Evolutionary conservation across 2,329 filamentous ascomycete genomes (phyloP).

Genomic region (Colletotrichum abscissum): DNA sequence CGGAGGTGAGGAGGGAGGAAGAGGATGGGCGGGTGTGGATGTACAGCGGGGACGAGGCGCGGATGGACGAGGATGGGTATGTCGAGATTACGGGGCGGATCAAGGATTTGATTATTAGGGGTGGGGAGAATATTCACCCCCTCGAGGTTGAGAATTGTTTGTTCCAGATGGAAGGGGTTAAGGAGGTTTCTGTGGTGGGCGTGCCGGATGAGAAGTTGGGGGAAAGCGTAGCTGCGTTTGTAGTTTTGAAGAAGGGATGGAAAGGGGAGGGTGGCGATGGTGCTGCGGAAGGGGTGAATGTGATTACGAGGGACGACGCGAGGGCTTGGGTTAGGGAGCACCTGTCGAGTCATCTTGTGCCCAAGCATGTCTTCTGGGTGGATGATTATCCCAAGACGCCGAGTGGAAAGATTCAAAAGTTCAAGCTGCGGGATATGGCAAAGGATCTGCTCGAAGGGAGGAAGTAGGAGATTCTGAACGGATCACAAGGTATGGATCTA

Average conservation of each 20-base stretch:
- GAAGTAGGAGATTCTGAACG: neutral
- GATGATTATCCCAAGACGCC: constrained; percentile 92
- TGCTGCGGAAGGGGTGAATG: constrained; percentile 35
- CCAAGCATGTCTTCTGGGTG: constrained; percentile 90
- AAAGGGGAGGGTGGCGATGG: constrained; percentile 34
- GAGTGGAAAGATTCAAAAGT: constrained; percentile 98
- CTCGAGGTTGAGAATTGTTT: constrained; percentile 92
- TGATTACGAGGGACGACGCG: constrained; percentile 68
- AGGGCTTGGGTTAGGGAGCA: constrained; percentile 77
- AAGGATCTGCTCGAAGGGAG: constrained; percentile 45
- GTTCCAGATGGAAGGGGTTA: constrained; percentile 75
- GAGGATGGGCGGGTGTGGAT: constrained; percentile 78
- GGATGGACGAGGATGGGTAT: constrained; percentile 85
- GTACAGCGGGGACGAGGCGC: constrained; percentile 91
- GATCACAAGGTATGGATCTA: neutral
- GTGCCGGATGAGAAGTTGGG: constrained; percentile 85
- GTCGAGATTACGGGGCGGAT: constrained; percentile 90
- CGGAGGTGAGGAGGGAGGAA: constrained; percentile 68
- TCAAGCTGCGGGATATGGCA: constrained; percentile 79
- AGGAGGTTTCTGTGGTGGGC: constrained; percentile 85
- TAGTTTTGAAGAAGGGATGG: constrained; percentile 60
- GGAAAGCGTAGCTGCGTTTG: constrained; percentile 87
- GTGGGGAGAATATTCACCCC: constrained; percentile 96
- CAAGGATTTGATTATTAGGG: constrained; percentile 95
- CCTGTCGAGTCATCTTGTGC: constrained; percentile 81